Percentiles rank a stretch among this genome's conserved stretches.
Conservation (phyloP, 192 early-diverging fungal species). For the Linderina pennispora region DNA sequence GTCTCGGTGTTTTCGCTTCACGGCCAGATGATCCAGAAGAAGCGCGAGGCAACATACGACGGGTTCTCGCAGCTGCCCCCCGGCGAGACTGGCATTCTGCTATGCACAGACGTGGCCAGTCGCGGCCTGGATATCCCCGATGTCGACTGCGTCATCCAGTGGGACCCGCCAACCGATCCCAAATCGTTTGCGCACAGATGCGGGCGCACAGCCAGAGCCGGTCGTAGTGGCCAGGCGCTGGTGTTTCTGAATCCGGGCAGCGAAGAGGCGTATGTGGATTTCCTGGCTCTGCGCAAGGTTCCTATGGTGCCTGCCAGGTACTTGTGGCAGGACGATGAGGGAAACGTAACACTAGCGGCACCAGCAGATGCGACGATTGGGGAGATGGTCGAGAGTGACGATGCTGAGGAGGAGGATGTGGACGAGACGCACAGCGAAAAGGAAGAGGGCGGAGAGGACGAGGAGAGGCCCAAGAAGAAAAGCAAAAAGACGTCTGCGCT, state of each 20-base stretch:
- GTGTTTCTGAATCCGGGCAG: slow-evolving; percentile 74
- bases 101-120: slow-evolving; percentile 95
- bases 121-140: slow-evolving; percentile 94
- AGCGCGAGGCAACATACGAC: slow-evolving; percentile 73
- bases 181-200: slow-evolving; percentile 94
- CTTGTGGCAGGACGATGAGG: slow-evolving; percentile 38
- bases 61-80: slow-evolving; percentile 61
- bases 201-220: slow-evolving; percentile 88
- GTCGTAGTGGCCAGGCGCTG: slow-evolving; percentile 76
- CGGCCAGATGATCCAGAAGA: slow-evolving; percentile 89
- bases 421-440: not conserved
- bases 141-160: slow-evolving; percentile 91
- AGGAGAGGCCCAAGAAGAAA: slow-evolving; percentile 9
- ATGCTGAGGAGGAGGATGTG: slow-evolving; percentile 12
- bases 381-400: not conserved
- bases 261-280: slow-evolving; percentile 89
- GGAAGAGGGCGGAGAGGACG: slow-evolving; percentile 5
- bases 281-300: slow-evolving; percentile 84
- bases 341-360: slow-evolving; percentile 6
- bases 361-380: slow-evolving; percentile 20
- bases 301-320: slow-evolving; percentile 56
- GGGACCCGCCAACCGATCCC: slow-evolving; percentile 93
- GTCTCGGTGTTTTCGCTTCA: slow-evolving; percentile 65
- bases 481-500: slow-evolving; percentile 24
- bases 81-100: slow-evolving; percentile 64